A percentile compares a stretch with the other conserved stretches of the same genome.
Conservation (phyloP, 2,329 filamentous ascomycete species). For the Beauveria pseudobassiana region DNA sequence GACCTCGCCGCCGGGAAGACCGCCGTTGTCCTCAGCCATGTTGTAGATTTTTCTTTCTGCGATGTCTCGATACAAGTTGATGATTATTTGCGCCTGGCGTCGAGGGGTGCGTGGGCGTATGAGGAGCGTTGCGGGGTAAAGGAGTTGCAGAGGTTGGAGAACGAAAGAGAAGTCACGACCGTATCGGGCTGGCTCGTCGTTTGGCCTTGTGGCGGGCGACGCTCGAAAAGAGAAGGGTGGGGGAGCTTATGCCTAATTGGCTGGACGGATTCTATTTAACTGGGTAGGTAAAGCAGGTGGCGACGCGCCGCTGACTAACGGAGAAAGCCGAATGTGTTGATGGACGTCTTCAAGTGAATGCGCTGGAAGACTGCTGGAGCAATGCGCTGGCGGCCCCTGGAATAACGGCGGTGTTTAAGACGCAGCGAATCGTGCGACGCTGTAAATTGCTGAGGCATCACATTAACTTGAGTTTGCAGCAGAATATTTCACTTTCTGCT, state of each 20-base stretch:
- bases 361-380: constrained; percentile 1
- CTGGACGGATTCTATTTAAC: not conserved
- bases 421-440: not conserved
- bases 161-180: not conserved
- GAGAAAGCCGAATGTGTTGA: not conserved
- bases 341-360: not conserved
- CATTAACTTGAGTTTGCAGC: not conserved
- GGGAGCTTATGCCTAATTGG: constrained; percentile 1
- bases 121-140: not conserved
- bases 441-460: not conserved
- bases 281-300: not conserved
- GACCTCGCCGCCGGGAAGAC: constrained; percentile 34
- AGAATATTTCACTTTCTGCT: not conserved
- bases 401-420: not conserved
- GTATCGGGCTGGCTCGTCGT: constrained; percentile 1
- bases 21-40: constrained; percentile 48
- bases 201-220: not conserved
- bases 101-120: not conserved
- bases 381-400: not conserved
- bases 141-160: not conserved
- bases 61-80: not conserved
- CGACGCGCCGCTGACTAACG: constrained; percentile 5
- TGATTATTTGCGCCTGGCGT: not conserved
- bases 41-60: constrained; percentile 13
- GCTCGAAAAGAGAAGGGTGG: not conserved